phyloP scores from a whole-genome alignment of 1,139 yeast genomes.

The Entelexis paramagnoliae region DNA sequence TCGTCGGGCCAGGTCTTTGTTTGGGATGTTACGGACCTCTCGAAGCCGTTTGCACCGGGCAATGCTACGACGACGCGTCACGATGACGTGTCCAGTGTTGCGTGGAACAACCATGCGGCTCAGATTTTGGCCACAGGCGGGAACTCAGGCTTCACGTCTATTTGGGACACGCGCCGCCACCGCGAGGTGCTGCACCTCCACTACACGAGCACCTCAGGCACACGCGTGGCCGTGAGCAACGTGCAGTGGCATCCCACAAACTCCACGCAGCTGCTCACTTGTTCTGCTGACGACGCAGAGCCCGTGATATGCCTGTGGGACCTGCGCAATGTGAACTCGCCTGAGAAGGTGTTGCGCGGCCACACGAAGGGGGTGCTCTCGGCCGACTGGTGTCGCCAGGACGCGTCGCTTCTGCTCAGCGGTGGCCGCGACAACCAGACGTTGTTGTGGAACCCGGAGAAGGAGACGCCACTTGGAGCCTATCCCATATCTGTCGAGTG shows the following conservation, averaged over 20 bases:
- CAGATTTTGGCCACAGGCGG: slow-evolving; percentile 91
- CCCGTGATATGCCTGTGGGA: slow-evolving; percentile 90
- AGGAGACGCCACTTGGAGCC: slow-evolving; percentile 56
- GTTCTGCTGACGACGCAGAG: slow-evolving; percentile 68
- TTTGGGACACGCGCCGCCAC: slow-evolving; percentile 86
- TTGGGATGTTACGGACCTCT: slow-evolving; percentile 63
- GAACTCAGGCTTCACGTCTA: slow-evolving; percentile 69
- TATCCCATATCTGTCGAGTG: slow-evolving; percentile 90
- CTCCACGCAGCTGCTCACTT: slow-evolving; percentile 79
- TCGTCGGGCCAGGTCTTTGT: slow-evolving; percentile 73
- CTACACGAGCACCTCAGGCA: slow-evolving; percentile 43
- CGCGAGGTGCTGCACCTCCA: slow-evolving; percentile 80
- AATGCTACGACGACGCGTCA: slow-evolving; percentile 46
- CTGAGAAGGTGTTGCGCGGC: slow-evolving; percentile 64
- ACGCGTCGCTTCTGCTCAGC: slow-evolving; percentile 65
- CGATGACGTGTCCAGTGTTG: slow-evolving; percentile 69
- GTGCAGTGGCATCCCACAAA: slow-evolving; percentile 76
- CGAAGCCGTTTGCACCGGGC: slow-evolving; percentile 60
- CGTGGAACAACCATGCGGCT: slow-evolving; percentile 81
- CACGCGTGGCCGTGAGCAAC: slow-evolving; percentile 38
- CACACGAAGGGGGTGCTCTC: slow-evolving; percentile 84
- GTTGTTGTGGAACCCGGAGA: slow-evolving; percentile 77
- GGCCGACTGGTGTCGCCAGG: slow-evolving; percentile 87
- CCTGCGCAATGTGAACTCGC: slow-evolving; percentile 82
- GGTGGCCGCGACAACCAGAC: slow-evolving; percentile 89